phyloP scores from a whole-genome alignment of 1,139 yeast genomes.

The Pneumocystis wakefieldiae region DNA sequence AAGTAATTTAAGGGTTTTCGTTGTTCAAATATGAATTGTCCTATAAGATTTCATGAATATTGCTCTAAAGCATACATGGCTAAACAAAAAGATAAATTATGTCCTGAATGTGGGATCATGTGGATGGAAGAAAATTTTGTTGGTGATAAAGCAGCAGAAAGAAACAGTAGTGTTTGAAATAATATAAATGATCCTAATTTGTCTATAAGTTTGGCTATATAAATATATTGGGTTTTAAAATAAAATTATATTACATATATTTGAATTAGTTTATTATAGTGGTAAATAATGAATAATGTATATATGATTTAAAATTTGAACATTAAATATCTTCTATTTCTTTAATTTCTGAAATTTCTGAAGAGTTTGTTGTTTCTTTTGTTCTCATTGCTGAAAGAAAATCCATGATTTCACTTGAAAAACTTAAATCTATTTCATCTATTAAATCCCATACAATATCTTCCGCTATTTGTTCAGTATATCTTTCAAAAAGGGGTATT shows the following conservation, averaged over 20 bases:
- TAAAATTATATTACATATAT: not conserved
- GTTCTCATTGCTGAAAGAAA: not conserved
- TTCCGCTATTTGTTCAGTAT: conserved; percentile 57
- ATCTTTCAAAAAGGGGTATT: conserved; percentile 44
- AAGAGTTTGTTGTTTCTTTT: not conserved
- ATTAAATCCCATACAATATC: conserved; percentile 70
- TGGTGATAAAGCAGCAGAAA: not conserved
- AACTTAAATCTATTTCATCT: conserved; percentile 68
- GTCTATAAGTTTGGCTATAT: not conserved
- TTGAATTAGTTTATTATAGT: not conserved
- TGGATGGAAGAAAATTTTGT: not conserved
- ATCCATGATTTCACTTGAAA: conserved; percentile 14
- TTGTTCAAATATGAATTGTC: not conserved
- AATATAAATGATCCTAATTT: not conserved
- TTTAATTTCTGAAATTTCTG: conserved; percentile 2
- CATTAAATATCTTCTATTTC: not conserved
- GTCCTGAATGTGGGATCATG: not conserved
- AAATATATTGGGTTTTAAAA: not conserved
- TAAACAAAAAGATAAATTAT: not conserved
- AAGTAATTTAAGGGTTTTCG: not conserved
- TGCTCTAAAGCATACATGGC: not conserved
- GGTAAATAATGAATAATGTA: not conserved
- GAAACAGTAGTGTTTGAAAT: not conserved
- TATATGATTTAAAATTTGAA: not conserved
- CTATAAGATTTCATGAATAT: not conserved